These are phyloP conservation scores for Monosporascus sp. DNA, from an alignment of 2,329 filamentous ascomycete genomes.

Conservation along the genomic window DNA sequence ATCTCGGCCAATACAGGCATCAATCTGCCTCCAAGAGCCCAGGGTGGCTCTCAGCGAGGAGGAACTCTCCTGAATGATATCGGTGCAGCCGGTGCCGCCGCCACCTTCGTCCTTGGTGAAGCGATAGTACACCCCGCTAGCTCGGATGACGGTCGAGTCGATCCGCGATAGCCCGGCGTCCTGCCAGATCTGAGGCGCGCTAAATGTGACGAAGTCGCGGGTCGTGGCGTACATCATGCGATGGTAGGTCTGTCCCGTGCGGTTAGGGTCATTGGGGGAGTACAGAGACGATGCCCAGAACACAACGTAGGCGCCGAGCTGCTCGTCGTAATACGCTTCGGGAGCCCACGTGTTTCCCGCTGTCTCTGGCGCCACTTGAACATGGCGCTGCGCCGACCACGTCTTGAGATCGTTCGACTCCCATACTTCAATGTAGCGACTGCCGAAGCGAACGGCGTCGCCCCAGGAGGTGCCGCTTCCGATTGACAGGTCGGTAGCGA, in stretches of 20 bases:
- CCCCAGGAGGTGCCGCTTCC: constrained; percentile 49
- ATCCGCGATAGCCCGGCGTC: constrained; percentile 46
- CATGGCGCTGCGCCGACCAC: constrained; percentile 47
- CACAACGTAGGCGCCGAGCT: constrained; percentile 36
- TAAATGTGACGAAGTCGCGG: constrained; percentile 45
- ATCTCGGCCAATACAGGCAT: constrained; percentile 44
- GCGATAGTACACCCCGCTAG: constrained; percentile 38
- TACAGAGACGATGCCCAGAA: constrained; percentile 47
- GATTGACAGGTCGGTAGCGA: constrained; percentile 49
- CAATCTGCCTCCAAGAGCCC: constrained; percentile 37
- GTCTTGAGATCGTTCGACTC: constrained; percentile 43
- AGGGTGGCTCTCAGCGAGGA: constrained; percentile 34
- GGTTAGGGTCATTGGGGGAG: constrained; percentile 31
- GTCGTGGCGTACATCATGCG: constrained; percentile 49
- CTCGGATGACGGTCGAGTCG: constrained; percentile 45
- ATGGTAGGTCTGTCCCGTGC: constrained; percentile 40
- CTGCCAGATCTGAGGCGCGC: constrained; percentile 43
- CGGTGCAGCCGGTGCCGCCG: constrained; percentile 42
- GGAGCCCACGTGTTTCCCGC: constrained; percentile 52
- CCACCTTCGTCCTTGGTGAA: constrained; percentile 52
- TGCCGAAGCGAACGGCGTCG: constrained; percentile 40
- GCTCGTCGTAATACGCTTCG: constrained; percentile 44
- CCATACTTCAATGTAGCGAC: constrained; percentile 48
- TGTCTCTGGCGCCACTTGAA: constrained; percentile 41
- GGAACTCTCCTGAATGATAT: constrained; percentile 50